Evolutionary conservation across 2,329 filamentous ascomycete species (phyloP).

Genomic region (Penicillium olsonii): DNA sequence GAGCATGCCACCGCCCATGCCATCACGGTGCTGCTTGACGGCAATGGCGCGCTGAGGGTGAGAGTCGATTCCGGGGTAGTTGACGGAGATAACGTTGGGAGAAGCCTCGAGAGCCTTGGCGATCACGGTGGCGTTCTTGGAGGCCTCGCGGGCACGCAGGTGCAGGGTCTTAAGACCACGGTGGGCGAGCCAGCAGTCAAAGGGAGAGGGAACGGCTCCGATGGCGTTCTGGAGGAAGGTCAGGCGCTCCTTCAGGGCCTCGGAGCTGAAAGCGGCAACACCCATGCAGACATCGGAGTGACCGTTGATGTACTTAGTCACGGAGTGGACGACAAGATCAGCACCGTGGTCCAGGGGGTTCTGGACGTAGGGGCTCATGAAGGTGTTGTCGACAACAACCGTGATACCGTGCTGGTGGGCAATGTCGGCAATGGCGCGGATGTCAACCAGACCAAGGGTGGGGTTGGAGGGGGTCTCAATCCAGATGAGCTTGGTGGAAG

Average conservation of each 20-base stretch:
- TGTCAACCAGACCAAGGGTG: conserved; percentile 89
- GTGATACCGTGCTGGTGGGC: conserved; percentile 87
- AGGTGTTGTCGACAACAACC: conserved; percentile 99
- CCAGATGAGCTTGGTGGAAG: conserved; percentile 93
- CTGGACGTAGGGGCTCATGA: conserved; percentile 93
- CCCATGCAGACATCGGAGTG: conserved; percentile 98
- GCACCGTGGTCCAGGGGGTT: conserved; percentile 94
- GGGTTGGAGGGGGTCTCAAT: conserved; percentile 96
- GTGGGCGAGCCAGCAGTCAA: conserved; percentile 98
- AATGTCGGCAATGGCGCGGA: conserved; percentile 76
- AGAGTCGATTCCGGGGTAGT: conserved; percentile 88
- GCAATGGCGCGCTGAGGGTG: conserved; percentile 86
- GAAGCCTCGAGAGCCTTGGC: conserved; percentile 76
- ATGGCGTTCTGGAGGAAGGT: conserved; percentile 96
- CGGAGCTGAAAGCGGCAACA: conserved; percentile 89
- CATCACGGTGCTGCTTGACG: conserved; percentile 86
- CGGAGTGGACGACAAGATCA: conserved; percentile 94
- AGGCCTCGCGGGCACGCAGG: conserved; percentile 83
- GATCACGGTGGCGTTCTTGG: conserved; percentile 75
- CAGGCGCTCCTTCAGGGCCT: conserved; percentile 73
- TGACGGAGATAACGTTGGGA: conserved; percentile 81
- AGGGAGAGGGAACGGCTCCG: conserved; percentile 88
- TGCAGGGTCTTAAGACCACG: conserved; percentile 96
- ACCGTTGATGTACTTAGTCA: conserved; percentile 99
- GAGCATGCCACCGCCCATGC: conserved; percentile 95